Evolutionary conservation across 306 rosid species (phyloP), one percentile per base, ranked within the genome.

Genomic region (Cucumis sativus): DNA sequence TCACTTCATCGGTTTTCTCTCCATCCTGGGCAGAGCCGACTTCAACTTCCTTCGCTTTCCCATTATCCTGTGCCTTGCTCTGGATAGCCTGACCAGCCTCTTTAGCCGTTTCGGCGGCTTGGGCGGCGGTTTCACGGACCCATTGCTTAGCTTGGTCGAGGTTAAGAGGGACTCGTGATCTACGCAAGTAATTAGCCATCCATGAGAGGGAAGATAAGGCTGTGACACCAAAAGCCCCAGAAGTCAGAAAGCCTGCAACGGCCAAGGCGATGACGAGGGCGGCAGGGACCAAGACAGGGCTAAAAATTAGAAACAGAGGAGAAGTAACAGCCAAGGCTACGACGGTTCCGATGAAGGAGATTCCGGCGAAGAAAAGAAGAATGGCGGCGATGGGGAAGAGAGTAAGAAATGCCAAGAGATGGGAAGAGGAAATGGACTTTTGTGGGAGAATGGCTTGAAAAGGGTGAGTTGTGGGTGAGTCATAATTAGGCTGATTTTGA

Each of bases 211-310:
- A 83, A 5, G 91, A 88, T 1, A 89, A 28, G 0, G 87, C 86
- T 4, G 94, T 86, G 16, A 86, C 67, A 5, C 87, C 91, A 20
- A 81, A 87, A 4, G 85, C 90, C 0, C 87, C 90, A 0, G 91
- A 86, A 0, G 91, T 78, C 25, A 89, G 59, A 77, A 87, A 76
- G 3, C 90, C 90, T 20, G 88, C 55, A 12, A 87, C 68, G 0
- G 88, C 70, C 8, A 87, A 49, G 40, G 63, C 80, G 6, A 89
- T 14, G 71, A 77, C 74, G 0, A 86, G 7, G 3, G 81, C 82
- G 0, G 93, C 86, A 0, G 91, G 85, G 77, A 89, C 1, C 52
- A 89, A 69, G 8, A 87, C 74, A 0, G 93, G 93, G 80, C 93
- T 80, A 85, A 77, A 89, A 3, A 89, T 41, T 2, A 87, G 52